Conservation (phyloP, 208 protist species). For the Sergeia podlipaevii region DNA sequence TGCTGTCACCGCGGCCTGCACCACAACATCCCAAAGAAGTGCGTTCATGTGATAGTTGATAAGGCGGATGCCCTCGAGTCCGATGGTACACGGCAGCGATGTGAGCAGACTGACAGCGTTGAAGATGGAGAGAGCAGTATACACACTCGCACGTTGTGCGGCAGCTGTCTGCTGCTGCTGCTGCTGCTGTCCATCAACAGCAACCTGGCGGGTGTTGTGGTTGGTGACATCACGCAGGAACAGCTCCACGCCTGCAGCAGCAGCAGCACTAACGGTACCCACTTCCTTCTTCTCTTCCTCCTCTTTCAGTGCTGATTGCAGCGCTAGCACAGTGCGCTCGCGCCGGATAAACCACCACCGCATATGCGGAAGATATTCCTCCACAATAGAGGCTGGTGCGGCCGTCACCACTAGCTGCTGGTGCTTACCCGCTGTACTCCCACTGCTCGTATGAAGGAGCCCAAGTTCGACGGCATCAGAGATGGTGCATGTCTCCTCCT, state of each 20-base stretch:
- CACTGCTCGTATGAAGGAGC: too few species aligned
- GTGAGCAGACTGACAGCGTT: conserved; percentile 2
- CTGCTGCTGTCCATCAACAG: not conserved
- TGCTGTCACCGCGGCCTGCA: not conserved
- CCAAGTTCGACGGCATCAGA: too few species aligned
- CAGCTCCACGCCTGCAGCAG: not conserved
- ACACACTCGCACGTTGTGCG: not conserved
- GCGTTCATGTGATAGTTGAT: conserved; percentile 1
- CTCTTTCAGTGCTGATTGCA: not conserved
- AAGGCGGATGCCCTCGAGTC: not conserved
- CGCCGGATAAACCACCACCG: not conserved
- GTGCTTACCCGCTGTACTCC: too few species aligned
- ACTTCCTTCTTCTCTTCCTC: not conserved
- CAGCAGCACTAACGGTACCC: too few species aligned
- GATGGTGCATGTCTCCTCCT: not conserved
- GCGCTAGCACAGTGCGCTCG: not conserved
- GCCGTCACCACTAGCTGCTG: conserved; percentile 1
- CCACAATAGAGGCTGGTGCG: not conserved
- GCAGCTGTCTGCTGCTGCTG: not conserved
- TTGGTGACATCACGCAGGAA: not conserved
- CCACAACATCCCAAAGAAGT: conserved; percentile 2
- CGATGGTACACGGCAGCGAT: not conserved
- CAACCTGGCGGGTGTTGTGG: not conserved
- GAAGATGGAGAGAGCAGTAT: conserved; percentile 1
- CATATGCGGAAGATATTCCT: conserved; percentile 5